These are phyloP conservation scores for Magnusiomyces fungicola DNA, from an alignment of 1,139 yeast genomes.

Conservation along the genomic window DNA sequence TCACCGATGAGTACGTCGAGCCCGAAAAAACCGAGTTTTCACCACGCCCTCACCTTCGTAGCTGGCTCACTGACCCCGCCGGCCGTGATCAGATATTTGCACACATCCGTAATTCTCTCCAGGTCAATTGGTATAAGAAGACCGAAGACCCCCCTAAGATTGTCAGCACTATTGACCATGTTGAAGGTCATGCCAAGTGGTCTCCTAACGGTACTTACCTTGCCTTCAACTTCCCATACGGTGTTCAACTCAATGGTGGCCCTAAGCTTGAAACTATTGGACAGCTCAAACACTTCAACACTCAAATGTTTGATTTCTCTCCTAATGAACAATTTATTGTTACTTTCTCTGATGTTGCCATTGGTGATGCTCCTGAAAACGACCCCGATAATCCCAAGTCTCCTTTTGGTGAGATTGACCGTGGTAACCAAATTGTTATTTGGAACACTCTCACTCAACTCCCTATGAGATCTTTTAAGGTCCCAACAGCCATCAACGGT, in stretches of 20 bases:
- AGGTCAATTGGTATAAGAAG: constrained; percentile 82
- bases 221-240: constrained; percentile 87
- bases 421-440: constrained; percentile 88
- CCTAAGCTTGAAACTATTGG: constrained; percentile 58
- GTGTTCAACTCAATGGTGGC: constrained; percentile 97
- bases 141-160: constrained; percentile 69
- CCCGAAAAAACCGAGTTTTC: constrained; percentile 66
- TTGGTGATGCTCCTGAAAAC: constrained; percentile 59
- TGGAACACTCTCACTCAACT: constrained; percentile 88
- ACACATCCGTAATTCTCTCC: constrained; percentile 75
- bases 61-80: constrained; percentile 84
- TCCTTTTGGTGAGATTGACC: constrained; percentile 82
- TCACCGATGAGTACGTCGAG: constrained; percentile 56
- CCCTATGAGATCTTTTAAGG: constrained; percentile 83
- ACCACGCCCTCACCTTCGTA: constrained; percentile 71
- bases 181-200: constrained; percentile 85
- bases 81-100: constrained; percentile 88
- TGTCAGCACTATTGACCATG: constrained; percentile 68
- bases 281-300: constrained; percentile 84
- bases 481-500: constrained; percentile 39
- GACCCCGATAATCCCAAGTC: constrained; percentile 51
- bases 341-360: constrained; percentile 84
- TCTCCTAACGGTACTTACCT: constrained; percentile 91
- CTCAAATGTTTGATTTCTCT: constrained; percentile 82
- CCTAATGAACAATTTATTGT: constrained; percentile 88